A percentile compares a stretch with the other conserved stretches of the same genome.
These are phyloP conservation scores for Lactarius akahatsu DNA, from an alignment of 768 basidiomycete genomes.

Conservation along the genomic window DNA sequence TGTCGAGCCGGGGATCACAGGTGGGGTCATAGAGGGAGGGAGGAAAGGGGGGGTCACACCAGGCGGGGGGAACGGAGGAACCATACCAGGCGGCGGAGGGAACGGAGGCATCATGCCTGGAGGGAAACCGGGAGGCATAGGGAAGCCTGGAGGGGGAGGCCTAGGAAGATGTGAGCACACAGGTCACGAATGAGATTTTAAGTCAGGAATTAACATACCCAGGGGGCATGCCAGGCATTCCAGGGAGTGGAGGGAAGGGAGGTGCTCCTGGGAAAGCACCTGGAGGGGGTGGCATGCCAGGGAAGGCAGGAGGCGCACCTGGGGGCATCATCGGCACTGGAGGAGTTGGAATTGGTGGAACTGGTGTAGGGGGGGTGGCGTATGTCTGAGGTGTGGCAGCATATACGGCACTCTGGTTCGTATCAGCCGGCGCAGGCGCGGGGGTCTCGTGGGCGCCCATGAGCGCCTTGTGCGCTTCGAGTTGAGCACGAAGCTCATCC, in stretches of 20 bases:
- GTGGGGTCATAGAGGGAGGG: conserved; percentile 33
- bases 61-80: conserved; percentile 32
- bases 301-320: conserved; percentile 44
- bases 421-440: conserved; percentile 41
- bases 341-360: conserved; percentile 31
- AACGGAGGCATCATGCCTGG: conserved; percentile 35
- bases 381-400: conserved; percentile 76
- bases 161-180: conserved; percentile 34
- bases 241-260: conserved; percentile 37
- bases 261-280: conserved; percentile 41
- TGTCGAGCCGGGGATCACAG: conserved; percentile 33
- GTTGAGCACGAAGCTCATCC: conserved; percentile 79
- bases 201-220: conserved; percentile 38
- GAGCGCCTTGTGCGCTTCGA: conserved; percentile 86
- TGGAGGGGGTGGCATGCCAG: conserved; percentile 46
- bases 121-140: conserved; percentile 36
- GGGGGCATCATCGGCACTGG: conserved; percentile 44
- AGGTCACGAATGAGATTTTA: conserved; percentile 38
- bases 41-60: conserved; percentile 36
- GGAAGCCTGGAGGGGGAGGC: conserved; percentile 37
- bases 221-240: conserved; percentile 40
- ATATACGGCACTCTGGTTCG: conserved; percentile 60
- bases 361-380: conserved; percentile 42
- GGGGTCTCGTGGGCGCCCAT: conserved; percentile 64
- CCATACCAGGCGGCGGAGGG: conserved; percentile 29